phyloP scores from a whole-genome alignment of 805 yeast genomes.

The Cyberlindnera americana region DNA sequence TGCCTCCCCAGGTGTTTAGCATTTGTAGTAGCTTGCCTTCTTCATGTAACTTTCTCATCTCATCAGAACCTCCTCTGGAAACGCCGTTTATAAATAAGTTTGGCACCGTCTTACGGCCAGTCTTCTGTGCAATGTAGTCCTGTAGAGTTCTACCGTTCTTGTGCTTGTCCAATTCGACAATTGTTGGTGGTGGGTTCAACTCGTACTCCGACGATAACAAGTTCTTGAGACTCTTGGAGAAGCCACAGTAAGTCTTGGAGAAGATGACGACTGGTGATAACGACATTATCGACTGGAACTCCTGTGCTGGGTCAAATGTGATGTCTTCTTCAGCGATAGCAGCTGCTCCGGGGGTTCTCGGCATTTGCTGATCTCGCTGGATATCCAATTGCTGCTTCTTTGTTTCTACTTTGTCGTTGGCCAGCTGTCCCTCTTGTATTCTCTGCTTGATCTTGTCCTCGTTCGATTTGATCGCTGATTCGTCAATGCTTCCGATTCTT shows the following conservation, averaged over 20 bases:
- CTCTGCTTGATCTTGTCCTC: slow-evolving; percentile 30
- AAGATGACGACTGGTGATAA: slow-evolving; percentile 65
- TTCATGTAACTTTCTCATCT: slow-evolving; percentile 59
- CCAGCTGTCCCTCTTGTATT: slow-evolving; percentile 7
- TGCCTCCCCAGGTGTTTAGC: slow-evolving; percentile 63
- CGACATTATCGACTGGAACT: slow-evolving; percentile 52
- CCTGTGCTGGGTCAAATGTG: slow-evolving; percentile 47
- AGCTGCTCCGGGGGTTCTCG: slow-evolving; percentile 3
- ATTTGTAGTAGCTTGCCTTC: slow-evolving; percentile 48
- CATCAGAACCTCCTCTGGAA: slow-evolving; percentile 89
- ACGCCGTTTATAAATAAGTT: slow-evolving; percentile 72
- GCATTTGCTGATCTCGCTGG: slow-evolving; percentile 1
- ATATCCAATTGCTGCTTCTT: slow-evolving; percentile 10
- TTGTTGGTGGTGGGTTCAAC: slow-evolving; percentile 65
- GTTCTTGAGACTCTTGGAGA: slow-evolving; percentile 65
- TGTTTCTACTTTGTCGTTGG: slow-evolving; percentile 12
- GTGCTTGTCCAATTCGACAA: slow-evolving; percentile 83
- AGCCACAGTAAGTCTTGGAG: slow-evolving; percentile 64
- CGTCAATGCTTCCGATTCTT: slow-evolving; percentile 37
- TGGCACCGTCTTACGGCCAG: slow-evolving; percentile 89
- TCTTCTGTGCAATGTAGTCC: slow-evolving; percentile 56
- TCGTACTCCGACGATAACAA: slow-evolving; percentile 60
- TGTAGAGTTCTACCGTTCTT: slow-evolving; percentile 74
- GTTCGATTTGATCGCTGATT: slow-evolving; percentile 36
- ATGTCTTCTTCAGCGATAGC: slow-evolving; percentile 9